These are phyloP conservation scores for Pyrrhoderma lamaoense DNA, from an alignment of 1,284 basidiomycete species.

Conservation along the genomic window DNA sequence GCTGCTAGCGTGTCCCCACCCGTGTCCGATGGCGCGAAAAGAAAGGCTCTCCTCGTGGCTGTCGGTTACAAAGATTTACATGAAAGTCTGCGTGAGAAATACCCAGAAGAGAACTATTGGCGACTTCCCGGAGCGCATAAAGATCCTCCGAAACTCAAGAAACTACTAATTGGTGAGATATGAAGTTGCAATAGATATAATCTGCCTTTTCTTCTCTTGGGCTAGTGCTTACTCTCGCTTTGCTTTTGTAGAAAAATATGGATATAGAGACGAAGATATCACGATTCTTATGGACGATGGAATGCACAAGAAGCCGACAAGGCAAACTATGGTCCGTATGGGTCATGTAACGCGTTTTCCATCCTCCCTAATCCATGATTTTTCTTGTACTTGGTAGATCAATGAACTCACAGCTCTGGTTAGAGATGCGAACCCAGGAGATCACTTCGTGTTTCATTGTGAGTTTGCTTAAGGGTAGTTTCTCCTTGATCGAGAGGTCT, in stretches of 20 bases:
- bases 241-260: conserved; percentile 7
- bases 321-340: conserved; percentile 13
- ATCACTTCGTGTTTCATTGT: conserved; percentile 20
- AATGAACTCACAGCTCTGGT: conserved; percentile 15
- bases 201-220: background rate
- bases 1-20: no score
- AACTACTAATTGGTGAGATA: conserved; percentile 11
- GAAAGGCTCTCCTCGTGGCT: conserved; percentile 12
- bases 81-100: background rate
- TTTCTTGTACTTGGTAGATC: no score
- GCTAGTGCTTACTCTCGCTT: background rate
- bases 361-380: no score
- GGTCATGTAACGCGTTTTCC: no score
- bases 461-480: no score
- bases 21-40: no score
- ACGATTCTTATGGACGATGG: conserved; percentile 13
- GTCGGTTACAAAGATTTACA: conserved; percentile 9
- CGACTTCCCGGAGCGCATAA: conserved; percentile 4
- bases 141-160: conserved; percentile 8
- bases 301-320: conserved; percentile 10
- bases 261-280: conserved; percentile 12
- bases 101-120: conserved; percentile 7
- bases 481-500: no score
- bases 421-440: conserved; percentile 16
- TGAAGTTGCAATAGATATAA: background rate